Evolutionary conservation across 805 yeast genomes (phyloP), one percentile per base, ranked within the genome.

Genomic region (Wickerhamiella occidentalis): DNA sequence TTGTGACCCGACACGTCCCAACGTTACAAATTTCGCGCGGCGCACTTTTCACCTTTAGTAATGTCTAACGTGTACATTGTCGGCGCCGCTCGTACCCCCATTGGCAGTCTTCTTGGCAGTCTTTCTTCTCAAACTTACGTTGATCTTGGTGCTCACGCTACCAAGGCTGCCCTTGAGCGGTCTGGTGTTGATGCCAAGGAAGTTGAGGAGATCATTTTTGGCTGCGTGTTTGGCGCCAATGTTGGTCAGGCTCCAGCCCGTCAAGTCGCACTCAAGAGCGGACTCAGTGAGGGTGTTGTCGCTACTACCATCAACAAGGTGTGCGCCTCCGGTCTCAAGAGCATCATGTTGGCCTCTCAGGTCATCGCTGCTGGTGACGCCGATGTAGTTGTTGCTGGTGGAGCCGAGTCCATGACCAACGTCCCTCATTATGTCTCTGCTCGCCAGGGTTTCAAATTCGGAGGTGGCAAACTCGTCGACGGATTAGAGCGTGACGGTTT

Each of bases 221-320:
- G 98, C 61, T 84, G 86, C 61, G 98, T 87, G 45, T 68, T 86
- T 61, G 85, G 84, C 62, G 97, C 96, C 55, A 85, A 85, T 61
- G 80, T 85, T 53, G 97, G 98, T 54, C 98, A 90, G 71, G 87
- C 90, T 52, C 97, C 98, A 40, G 98, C 98, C 30, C 82, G 97
- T 70, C 98, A 90, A 71, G 97, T 90, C 51, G 96, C 95, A 13
- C 62, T 90, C 56, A 82, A 80, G 61, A 82, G 97, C 17, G 97
- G 97, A 13, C 74, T 92, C 48, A 78, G 85, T 46, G 79, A 82
- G 56, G 71, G 77, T 53, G 79, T 85, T 49, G 82, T 86, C 44
- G 94, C 96, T 52, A 77, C 96, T 49, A 83, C 96, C 36, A 76
- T 90, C 57, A 92, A 92, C 77, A 90, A 90, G 72, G 97, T 92